These are phyloP conservation scores for Nephelium lappaceum DNA, from an alignment of 345 rosid species.

Conservation along the genomic window DNA sequence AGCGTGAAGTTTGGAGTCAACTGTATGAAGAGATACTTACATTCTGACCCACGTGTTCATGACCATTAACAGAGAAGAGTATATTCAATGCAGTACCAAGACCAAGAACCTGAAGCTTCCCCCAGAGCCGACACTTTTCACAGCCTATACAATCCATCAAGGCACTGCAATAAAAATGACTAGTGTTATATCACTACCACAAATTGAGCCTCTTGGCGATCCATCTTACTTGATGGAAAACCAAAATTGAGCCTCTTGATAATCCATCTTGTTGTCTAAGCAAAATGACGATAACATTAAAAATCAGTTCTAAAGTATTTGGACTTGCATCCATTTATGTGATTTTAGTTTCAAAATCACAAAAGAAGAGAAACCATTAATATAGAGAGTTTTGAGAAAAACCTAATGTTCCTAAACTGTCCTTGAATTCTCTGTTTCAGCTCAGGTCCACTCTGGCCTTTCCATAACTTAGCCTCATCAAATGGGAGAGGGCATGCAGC, in stretches of 20 bases:
- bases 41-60: slow-evolving; percentile 41
- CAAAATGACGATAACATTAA: background rate
- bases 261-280: background rate
- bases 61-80: slow-evolving; percentile 81
- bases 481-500: slow-evolving; percentile 96
- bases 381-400: slow-evolving; percentile 20
- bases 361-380: slow-evolving; percentile 3
- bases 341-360: slow-evolving; percentile 1
- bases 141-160: slow-evolving; percentile 98
- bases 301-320: background rate
- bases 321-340: background rate
- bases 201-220: background rate
- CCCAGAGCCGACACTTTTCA: slow-evolving; percentile 98
- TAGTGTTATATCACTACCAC: background rate
- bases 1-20: slow-evolving; percentile 9
- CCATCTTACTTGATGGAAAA: no score
- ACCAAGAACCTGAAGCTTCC: slow-evolving; percentile 96
- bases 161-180: slow-evolving; percentile 59
- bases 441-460: slow-evolving; percentile 94
- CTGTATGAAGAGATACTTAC: slow-evolving; percentile 46
- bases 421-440: slow-evolving; percentile 74
- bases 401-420: slow-evolving; percentile 97
- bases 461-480: slow-evolving; percentile 98
- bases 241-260: background rate
- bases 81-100: slow-evolving; percentile 94